Evolutionary conservation across 2,329 filamentous ascomycete species (phyloP), one percentile per base, ranked within the genome.

Genomic region (Sporothrix brasiliensis): DNA sequence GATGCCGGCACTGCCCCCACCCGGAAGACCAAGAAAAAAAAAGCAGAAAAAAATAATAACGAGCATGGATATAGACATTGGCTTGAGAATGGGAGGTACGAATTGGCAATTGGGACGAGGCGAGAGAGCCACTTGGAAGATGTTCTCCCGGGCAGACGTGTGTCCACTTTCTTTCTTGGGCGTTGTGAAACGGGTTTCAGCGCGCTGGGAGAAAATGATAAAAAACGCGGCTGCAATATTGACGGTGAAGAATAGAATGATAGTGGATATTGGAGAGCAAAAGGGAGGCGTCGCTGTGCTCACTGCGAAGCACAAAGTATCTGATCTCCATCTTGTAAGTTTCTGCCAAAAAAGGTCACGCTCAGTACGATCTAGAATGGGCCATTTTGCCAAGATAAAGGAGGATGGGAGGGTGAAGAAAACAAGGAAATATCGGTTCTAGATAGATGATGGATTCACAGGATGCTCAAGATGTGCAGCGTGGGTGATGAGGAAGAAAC

Each of bases 1-100:
- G 68, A 65, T 69, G 58, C 68, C 68, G 60, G 68, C 68, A 56
- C 61, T 21, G 21, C 58, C 68, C 68, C 68, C 68, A 69, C 68
- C 50, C 58, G 68, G 14, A 44, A 14, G 19, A 53, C 10, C 34
- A 27, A 30, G 5, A 19, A 68, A 2, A 2, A 49, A 13, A 68
- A 10, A 16, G 19, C n/a, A n/a, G 7, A 58, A 7, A 60, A 10
- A 52, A 52, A 6, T 11, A 44, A 61, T 5, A 27, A 27, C 6
- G 44, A 11, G 6, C 44, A 19, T 61, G 10, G 54, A 50, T 13
- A n/a, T 19, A n/a, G 52, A 68, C 47, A 69, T 69, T 54, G 50
- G 56, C 52, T 63, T 14, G 44, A 52, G 21, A 21, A 44, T 24
- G 4, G n/a, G 14, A 27, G 58, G 41, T 27, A 24, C 34, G 56